Conservation (phyloP, 1,139 yeast species). For the Saccharomyces hybrid region DNA sequence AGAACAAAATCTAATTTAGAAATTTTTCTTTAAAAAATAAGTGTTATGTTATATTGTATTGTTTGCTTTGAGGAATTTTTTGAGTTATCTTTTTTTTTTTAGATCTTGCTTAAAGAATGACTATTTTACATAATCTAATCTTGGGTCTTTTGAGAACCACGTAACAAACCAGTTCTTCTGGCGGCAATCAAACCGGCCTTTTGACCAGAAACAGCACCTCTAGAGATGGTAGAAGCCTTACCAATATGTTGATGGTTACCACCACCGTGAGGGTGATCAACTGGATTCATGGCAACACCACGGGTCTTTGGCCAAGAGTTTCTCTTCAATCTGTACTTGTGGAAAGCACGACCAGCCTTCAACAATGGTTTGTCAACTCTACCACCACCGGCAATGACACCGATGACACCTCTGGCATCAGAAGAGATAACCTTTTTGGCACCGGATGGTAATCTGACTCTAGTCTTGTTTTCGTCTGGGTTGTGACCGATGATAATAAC, state of each 20-base stretch:
- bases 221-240: conserved; percentile 99
- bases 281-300: conserved; percentile 99
- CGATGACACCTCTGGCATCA: conserved; percentile 98
- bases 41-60: conserved; percentile 35
- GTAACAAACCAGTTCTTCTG: conserved; percentile 99
- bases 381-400: conserved; percentile 99
- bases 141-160: conserved; percentile 45
- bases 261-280: conserved; percentile 99
- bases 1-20: conserved; percentile 2
- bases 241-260: conserved; percentile 99
- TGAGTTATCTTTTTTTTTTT: background rate
- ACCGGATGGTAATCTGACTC: conserved; percentile 98
- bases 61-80: conserved; percentile 86
- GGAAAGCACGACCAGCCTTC: conserved; percentile 99
- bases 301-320: conserved; percentile 99
- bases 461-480: conserved; percentile 97
- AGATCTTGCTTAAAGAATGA: background rate
- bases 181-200: conserved; percentile 99
- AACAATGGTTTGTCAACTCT: conserved; percentile 98
- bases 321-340: conserved; percentile 98
- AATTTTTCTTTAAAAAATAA: conserved; percentile 5
- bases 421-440: conserved; percentile 95
- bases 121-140: conserved; percentile 2
- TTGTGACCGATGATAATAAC: conserved; percentile 98
- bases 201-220: conserved; percentile 99